Percentiles rank a stretch among this genome's conserved stretches.
phyloP scores from a whole-genome alignment of 345 rosid genomes.

The Noccaea bulbosa region DNA sequence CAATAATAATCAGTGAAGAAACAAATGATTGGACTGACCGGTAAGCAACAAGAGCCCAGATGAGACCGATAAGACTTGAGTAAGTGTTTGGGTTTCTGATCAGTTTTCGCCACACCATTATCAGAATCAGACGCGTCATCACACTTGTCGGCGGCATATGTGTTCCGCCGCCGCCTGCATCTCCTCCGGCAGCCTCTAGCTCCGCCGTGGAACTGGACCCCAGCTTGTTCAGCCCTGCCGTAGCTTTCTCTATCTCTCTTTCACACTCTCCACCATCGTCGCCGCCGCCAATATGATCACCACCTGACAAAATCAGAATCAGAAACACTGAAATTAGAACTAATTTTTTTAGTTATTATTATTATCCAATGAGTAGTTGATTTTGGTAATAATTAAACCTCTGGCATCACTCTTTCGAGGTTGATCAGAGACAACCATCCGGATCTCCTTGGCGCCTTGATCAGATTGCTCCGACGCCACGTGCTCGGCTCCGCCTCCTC shows the following conservation, averaged over 20 bases:
- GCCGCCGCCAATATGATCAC: constrained; percentile 45
- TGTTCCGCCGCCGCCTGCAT: constrained; percentile 43
- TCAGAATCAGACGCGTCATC: constrained; percentile 88
- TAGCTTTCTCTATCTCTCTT: constrained; percentile 54
- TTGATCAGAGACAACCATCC: constrained; percentile 83
- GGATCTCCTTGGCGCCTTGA: constrained; percentile 85
- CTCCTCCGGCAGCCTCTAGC: constrained; percentile 53
- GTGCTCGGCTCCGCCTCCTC: constrained; percentile 67
- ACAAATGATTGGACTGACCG: constrained; percentile 52
- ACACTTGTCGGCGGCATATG: constrained; percentile 95
- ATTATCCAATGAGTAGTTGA: constrained; percentile 9
- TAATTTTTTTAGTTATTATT: background rate
- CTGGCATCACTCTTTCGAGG: constrained; percentile 70
- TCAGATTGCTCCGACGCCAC: constrained; percentile 72
- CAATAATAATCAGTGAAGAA: background rate
- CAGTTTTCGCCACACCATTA: constrained; percentile 98
- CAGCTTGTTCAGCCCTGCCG: constrained; percentile 54
- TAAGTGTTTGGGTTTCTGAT: constrained; percentile 96
- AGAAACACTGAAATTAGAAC: background rate
- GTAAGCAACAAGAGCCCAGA: constrained; percentile 87
- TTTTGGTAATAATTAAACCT: constrained; percentile 38
- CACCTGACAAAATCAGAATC: constrained; percentile 31
- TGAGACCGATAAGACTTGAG: constrained; percentile 88
- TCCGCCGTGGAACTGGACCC: constrained; percentile 68
- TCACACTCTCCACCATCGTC: constrained; percentile 57